phyloP scores from a whole-genome alignment of 1,284 basidiomycete genomes.

The Waitea zeae region DNA sequence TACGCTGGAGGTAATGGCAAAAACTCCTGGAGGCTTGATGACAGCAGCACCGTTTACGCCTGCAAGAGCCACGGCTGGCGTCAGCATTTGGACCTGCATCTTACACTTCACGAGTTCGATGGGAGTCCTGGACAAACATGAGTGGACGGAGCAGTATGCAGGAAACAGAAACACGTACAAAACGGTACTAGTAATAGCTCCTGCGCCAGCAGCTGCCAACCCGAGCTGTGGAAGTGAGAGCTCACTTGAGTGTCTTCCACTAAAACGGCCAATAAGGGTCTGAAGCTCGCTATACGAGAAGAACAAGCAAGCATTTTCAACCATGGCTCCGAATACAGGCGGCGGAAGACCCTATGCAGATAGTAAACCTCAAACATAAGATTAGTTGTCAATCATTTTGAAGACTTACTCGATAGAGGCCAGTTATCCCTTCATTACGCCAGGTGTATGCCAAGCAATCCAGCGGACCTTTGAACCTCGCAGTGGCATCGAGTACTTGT shows the following conservation, averaged over 20 bases:
- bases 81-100: constrained; percentile 87
- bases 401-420: constrained; percentile 60
- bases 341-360: constrained; percentile 62
- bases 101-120: constrained; percentile 89
- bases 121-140: constrained; percentile 44
- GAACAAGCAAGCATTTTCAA: constrained; percentile 81
- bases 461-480: constrained; percentile 60
- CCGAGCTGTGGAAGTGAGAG: constrained; percentile 50
- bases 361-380: not conserved
- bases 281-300: constrained; percentile 78
- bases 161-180: constrained; percentile 28
- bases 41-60: constrained; percentile 5
- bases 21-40: constrained; percentile 35
- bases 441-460: constrained; percentile 73
- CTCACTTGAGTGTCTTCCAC: constrained; percentile 15
- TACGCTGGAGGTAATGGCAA: constrained; percentile 47
- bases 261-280: constrained; percentile 33
- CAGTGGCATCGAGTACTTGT: constrained; percentile 58
- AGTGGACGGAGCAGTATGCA: constrained; percentile 1
- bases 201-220: constrained; percentile 66
- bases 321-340: constrained; percentile 81
- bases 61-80: constrained; percentile 10
- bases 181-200: constrained; percentile 69
- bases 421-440: constrained; percentile 57
- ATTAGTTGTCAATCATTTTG: not conserved